Evolutionary conservation across 805 yeast genomes (phyloP).

Genomic region (Komagataella mondaviorum): DNA sequence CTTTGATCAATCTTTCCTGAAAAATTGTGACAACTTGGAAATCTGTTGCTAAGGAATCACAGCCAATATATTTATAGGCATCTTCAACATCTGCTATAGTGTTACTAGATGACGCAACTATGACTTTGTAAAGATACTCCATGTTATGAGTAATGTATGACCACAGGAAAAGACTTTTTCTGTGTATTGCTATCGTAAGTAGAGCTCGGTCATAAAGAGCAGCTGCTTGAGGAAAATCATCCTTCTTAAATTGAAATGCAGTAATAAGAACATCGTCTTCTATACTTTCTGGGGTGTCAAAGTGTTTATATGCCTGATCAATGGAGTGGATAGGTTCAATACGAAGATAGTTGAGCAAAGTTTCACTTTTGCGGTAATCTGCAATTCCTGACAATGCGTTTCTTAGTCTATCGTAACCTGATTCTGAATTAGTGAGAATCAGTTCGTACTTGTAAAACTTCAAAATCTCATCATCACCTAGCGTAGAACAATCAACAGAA

Average conservation of each 20-base stretch:
- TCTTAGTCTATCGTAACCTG: slow-evolving; percentile 18
- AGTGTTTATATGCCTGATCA: slow-evolving; percentile 32
- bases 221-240: slow-evolving; percentile 33
- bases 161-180: slow-evolving; percentile 45
- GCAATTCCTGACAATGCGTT: slow-evolving; percentile 26
- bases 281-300: slow-evolving; percentile 37
- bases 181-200: slow-evolving; percentile 41
- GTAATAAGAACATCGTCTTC: slow-evolving; percentile 65
- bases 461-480: slow-evolving; percentile 14
- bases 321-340: slow-evolving; percentile 33
- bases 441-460: slow-evolving; percentile 13
- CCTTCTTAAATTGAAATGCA: slow-evolving; percentile 52
- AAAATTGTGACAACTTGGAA: slow-evolving; percentile 39
- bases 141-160: slow-evolving; percentile 35
- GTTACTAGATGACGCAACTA: background rate
- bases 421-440: slow-evolving; percentile 8
- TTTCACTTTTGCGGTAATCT: slow-evolving; percentile 20
- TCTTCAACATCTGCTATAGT: slow-evolving; percentile 12
- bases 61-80: slow-evolving; percentile 36
- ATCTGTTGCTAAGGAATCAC: slow-evolving; percentile 38
- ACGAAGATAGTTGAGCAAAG: slow-evolving; percentile 22
- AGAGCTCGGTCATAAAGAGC: slow-evolving; percentile 38
- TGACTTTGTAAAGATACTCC: slow-evolving; percentile 13
- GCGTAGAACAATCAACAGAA: slow-evolving; percentile 8
- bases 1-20: slow-evolving; percentile 26